Percentiles rank a stretch among this genome's conserved stretches.
Conservation (phyloP, 208 protist species). For the Trypanosoma platydactyli region DNA sequence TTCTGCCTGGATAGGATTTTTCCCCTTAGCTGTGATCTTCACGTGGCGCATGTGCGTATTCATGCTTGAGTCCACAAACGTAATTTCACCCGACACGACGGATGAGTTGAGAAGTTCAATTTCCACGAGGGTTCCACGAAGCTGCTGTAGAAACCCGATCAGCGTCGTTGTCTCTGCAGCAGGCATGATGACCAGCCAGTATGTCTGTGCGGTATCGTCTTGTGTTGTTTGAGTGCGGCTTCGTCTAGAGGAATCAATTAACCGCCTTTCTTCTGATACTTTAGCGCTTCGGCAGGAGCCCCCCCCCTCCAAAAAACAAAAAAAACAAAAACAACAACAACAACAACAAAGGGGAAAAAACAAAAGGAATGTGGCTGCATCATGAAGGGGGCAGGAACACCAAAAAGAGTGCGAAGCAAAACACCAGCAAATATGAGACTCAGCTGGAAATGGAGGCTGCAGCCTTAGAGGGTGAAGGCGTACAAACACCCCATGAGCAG, state of each 20-base stretch:
- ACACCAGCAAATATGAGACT: too few species aligned
- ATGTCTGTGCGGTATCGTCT: too few species aligned
- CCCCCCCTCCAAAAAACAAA: not conserved
- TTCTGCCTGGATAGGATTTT: slow-evolving; percentile 95
- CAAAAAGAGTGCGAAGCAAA: too few species aligned
- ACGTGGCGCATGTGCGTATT: slow-evolving; percentile 98
- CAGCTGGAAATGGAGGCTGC: too few species aligned
- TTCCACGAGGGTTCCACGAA: slow-evolving; percentile 96
- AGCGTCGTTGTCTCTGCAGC: slow-evolving; percentile 62
- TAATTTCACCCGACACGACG: slow-evolving; percentile 90
- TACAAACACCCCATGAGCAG: too few species aligned
- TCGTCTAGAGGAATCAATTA: not conserved
- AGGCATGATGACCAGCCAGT: slow-evolving; percentile 21
- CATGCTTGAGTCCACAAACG: slow-evolving; percentile 93
- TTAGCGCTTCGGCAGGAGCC: not conserved
- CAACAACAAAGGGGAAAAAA: not conserved
- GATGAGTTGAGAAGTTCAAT: slow-evolving; percentile 99
- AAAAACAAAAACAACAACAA: slow-evolving; percentile 7
- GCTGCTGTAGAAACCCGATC: slow-evolving; percentile 97
- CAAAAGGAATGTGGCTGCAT: too few species aligned
- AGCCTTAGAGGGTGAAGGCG: too few species aligned
- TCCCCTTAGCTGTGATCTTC: slow-evolving; percentile 96
- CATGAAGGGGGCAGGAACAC: not conserved
- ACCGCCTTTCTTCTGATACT: not conserved
- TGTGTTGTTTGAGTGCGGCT: too few species aligned